Evolutionary conservation across 352 stramenopile genomes (phyloP).

Genomic region (Globisporangium echinulatum): DNA sequence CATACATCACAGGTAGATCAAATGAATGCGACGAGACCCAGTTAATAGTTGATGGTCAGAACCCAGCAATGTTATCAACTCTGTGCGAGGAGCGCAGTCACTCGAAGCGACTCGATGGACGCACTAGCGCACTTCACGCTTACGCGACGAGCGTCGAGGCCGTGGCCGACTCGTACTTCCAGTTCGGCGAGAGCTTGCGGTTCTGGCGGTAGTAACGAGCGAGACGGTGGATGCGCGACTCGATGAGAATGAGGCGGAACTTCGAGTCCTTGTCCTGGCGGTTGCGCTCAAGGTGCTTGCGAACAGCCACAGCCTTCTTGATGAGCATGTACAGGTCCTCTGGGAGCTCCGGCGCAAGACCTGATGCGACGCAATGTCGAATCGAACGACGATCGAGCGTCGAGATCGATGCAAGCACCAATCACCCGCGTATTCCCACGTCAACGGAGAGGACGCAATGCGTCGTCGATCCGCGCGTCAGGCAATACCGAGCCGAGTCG

Average conservation of each 20-base stretch:
- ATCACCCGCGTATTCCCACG: slow-evolving; percentile 81
- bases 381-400: background rate
- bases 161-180: slow-evolving; percentile 99
- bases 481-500: slow-evolving; percentile 70
- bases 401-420: slow-evolving; percentile 5
- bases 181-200: slow-evolving; percentile 98
- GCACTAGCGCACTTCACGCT: slow-evolving; percentile 25
- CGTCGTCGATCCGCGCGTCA: slow-evolving; percentile 67
- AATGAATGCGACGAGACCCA: background rate
- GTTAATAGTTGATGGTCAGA: background rate
- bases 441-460: slow-evolving; percentile 52
- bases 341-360: slow-evolving; percentile 97
- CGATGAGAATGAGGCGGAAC: slow-evolving; percentile 99
- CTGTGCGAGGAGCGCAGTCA: slow-evolving; percentile 4
- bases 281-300: slow-evolving; percentile 99
- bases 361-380: slow-evolving; percentile 17
- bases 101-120: no score
- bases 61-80: slow-evolving; percentile 4
- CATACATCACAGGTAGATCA: no score
- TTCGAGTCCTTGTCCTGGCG: slow-evolving; percentile 99
- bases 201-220: slow-evolving; percentile 99
- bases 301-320: slow-evolving; percentile 99
- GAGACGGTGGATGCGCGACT: slow-evolving; percentile 98
- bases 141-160: slow-evolving; percentile 99
- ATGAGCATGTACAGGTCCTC: slow-evolving; percentile 99